A percentile compares a stretch with the other conserved stretches of the same genome.
These are phyloP conservation scores for Ogataea thermomethanolica DNA, from an alignment of 805 yeast species.

Conservation along the genomic window DNA sequence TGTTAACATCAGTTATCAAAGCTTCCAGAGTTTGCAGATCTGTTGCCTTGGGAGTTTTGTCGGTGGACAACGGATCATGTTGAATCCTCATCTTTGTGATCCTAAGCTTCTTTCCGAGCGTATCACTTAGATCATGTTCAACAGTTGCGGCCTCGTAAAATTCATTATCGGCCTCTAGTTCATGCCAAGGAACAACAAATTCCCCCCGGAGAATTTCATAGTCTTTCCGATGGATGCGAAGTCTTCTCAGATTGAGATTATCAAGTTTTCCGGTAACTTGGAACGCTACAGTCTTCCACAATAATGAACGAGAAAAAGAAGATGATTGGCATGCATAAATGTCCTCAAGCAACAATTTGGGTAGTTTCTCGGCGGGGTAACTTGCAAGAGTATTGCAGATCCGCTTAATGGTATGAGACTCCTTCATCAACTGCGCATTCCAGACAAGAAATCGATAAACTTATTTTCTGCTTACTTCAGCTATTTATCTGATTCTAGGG, in stretches of 20 bases:
- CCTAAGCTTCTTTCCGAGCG: slow-evolving; percentile 11
- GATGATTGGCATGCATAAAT: slow-evolving; percentile 9
- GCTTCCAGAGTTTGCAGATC: slow-evolving; percentile 41
- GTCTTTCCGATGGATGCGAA: slow-evolving; percentile 18
- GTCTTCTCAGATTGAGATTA: slow-evolving; percentile 15
- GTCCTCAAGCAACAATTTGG: slow-evolving; percentile 4
- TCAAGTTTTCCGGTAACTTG: slow-evolving; percentile 11
- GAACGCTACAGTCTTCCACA: slow-evolving; percentile 24
- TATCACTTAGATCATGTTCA: slow-evolving; percentile 29
- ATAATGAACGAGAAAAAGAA: slow-evolving; percentile 22
- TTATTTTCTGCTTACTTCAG: slow-evolving; percentile 2
- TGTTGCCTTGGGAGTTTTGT: slow-evolving; percentile 7
- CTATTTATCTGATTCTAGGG: slow-evolving; percentile 5
- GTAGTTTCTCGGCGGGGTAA: slow-evolving; percentile 6
- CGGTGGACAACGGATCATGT: slow-evolving; percentile 21
- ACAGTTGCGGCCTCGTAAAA: slow-evolving; percentile 17
- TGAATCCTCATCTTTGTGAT: slow-evolving; percentile 17
- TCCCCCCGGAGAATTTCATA: slow-evolving; percentile 22
- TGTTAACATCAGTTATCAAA: slow-evolving; percentile 48
- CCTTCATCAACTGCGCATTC: slow-evolving; percentile 1
- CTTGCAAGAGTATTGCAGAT: slow-evolving; percentile 4
- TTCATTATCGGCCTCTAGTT: slow-evolving; percentile 24
- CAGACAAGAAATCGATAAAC: neutral
- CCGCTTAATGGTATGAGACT: slow-evolving; percentile 3
- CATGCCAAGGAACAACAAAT: slow-evolving; percentile 35